These are phyloP conservation scores for Kuraishia piskuri DNA, from an alignment of 805 yeast genomes.

Conservation along the genomic window DNA sequence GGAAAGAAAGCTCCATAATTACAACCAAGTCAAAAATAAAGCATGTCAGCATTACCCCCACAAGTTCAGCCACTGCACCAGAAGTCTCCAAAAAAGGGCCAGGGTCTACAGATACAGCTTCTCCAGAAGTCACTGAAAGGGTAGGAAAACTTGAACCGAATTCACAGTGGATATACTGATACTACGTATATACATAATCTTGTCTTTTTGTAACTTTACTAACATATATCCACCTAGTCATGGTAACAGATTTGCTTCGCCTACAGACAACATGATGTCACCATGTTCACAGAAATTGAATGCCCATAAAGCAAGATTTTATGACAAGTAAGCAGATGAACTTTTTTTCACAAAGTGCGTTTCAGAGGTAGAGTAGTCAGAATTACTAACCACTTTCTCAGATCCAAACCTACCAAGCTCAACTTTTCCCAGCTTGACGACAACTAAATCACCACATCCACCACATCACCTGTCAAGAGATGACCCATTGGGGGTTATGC, in stretches of 20 bases:
- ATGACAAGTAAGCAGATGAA: constrained; percentile 22
- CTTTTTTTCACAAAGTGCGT: background rate
- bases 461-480: background rate
- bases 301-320: constrained; percentile 22
- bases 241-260: constrained; percentile 32
- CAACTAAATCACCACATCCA: background rate
- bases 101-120: background rate
- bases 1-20: background rate
- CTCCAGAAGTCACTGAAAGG: background rate
- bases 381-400: background rate
- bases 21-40: background rate
- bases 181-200: no score
- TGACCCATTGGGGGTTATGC: background rate
- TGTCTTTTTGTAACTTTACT: background rate
- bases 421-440: constrained; percentile 11
- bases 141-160: background rate
- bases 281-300: constrained; percentile 51
- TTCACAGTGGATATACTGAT: no score
- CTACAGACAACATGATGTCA: constrained; percentile 49
- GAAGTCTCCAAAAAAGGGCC: background rate
- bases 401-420: constrained; percentile 16
- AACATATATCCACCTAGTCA: background rate
- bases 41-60: background rate
- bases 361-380: background rate
- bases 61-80: background rate